Evolutionary conservation across 805 yeast genomes (phyloP).

Genomic region (Candida michaelii): DNA sequence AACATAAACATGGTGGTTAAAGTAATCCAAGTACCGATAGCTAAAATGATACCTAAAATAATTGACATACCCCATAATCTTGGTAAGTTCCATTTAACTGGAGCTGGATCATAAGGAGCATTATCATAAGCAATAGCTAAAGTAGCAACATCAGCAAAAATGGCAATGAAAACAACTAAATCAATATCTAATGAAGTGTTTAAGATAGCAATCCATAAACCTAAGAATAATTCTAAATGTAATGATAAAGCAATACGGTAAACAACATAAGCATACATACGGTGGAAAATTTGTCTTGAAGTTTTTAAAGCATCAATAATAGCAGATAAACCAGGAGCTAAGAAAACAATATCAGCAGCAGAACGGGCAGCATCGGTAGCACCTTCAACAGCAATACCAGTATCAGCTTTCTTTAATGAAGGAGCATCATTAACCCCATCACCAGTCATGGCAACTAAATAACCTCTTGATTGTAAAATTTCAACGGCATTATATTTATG

Average conservation of each 20-base stretch:
- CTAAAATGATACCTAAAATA: conserved; percentile 80
- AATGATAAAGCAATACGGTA: conserved; percentile 96
- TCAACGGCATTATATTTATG: conserved; percentile 96
- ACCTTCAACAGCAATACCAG: conserved; percentile 98
- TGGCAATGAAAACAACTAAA: conserved; percentile 93
- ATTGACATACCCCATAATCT: conserved; percentile 97
- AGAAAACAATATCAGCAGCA: conserved; percentile 92
- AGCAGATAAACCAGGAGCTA: conserved; percentile 94
- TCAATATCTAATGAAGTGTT: conserved; percentile 84
- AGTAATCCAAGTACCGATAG: conserved; percentile 92
- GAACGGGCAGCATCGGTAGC: conserved; percentile 97
- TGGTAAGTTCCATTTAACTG: conserved; percentile 96
- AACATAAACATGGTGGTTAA: conserved; percentile 89
- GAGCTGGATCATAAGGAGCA: conserved; percentile 90
- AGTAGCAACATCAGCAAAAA: conserved; percentile 96
- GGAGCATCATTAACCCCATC: conserved; percentile 99
- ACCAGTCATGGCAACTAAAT: conserved; percentile 99
- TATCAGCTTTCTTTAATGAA: conserved; percentile 87
- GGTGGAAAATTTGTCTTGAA: conserved; percentile 96
- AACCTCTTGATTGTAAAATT: conserved; percentile 92
- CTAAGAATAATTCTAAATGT: conserved; percentile 92
- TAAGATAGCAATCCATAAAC: conserved; percentile 95
- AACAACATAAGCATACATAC: conserved; percentile 97
- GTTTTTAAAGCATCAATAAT: conserved; percentile 91
- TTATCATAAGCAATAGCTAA: conserved; percentile 96